A percentile compares a stretch with the other conserved stretches of the same genome.
Conservation (phyloP, 345 rosid genomes). For the Toxicodendron radicans region DNA sequence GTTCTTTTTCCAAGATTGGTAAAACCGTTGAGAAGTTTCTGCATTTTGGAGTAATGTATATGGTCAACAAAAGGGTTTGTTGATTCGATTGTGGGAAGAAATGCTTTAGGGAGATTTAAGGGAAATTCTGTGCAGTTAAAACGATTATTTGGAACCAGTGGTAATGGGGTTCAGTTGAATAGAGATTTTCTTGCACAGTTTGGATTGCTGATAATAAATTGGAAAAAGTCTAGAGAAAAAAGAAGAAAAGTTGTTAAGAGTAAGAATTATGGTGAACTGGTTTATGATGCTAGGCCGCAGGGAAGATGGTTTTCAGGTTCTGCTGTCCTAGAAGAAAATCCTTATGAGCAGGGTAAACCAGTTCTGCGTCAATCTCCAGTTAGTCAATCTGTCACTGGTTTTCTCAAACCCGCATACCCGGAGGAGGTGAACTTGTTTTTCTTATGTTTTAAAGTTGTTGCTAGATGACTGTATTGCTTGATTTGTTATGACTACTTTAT, state of each 20-base stretch:
- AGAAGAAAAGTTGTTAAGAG: conserved; percentile 28
- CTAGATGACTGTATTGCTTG: not conserved
- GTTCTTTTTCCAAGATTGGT: no score
- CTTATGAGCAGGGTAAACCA: conserved; percentile 16
- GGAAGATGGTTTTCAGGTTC: conserved; percentile 30
- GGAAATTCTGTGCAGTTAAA: not conserved
- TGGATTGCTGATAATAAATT: conserved; percentile 66
- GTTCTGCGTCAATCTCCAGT: conserved; percentile 63
- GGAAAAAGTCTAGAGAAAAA: conserved; percentile 36
- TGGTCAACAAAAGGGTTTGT: no score
- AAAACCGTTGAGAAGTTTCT: no score
- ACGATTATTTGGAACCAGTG: conserved; percentile 26
- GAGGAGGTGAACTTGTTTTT: conserved; percentile 59
- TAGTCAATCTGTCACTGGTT: conserved; percentile 59
- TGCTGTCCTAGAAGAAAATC: conserved; percentile 27
- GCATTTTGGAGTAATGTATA: no score
- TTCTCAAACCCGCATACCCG: conserved; percentile 52
- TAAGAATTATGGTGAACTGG: conserved; percentile 13
- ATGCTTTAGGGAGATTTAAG: not conserved
- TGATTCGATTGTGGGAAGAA: conserved; percentile 8
- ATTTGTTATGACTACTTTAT: not conserved
- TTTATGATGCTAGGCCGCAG: conserved; percentile 10
- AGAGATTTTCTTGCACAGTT: conserved; percentile 55
- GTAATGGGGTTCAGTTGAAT: conserved; percentile 33
- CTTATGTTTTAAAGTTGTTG: not conserved